phyloP scores from a whole-genome alignment of 345 rosid species.

The Conringia planisiliqua region DNA sequence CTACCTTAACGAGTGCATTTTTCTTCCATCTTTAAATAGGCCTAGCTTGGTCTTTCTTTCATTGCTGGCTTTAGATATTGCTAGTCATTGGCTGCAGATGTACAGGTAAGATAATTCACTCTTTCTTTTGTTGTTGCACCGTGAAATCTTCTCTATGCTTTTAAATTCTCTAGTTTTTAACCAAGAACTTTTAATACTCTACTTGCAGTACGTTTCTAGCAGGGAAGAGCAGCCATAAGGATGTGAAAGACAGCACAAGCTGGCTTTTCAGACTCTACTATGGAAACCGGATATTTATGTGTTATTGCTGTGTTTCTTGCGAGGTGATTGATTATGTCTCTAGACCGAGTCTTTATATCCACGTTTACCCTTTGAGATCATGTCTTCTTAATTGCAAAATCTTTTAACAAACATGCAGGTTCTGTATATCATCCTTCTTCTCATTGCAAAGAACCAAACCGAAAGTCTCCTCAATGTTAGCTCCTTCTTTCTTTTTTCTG shows the following conservation, averaged over 20 bases:
- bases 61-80: constrained; percentile 89
- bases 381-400: neutral
- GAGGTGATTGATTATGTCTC: constrained; percentile 54
- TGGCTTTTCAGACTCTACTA: constrained; percentile 97
- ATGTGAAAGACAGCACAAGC: constrained; percentile 89
- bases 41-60: constrained; percentile 91
- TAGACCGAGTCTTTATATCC: neutral
- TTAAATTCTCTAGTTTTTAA: neutral
- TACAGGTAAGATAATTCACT: constrained; percentile 55
- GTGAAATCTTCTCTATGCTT: neutral
- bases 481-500: neutral
- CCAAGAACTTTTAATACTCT: constrained; percentile 1
- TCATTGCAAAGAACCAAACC: constrained; percentile 58
- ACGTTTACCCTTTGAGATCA: neutral
- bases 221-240: constrained; percentile 94
- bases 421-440: constrained; percentile 82
- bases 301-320: constrained; percentile 88
- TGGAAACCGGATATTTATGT: constrained; percentile 95
- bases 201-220: constrained; percentile 77
- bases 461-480: constrained; percentile 71
- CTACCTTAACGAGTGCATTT: neutral
- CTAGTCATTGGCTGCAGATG: constrained; percentile 99
- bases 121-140: neutral
- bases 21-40: constrained; percentile 42
- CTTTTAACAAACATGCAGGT: constrained; percentile 43